These are phyloP conservation scores for Penicillium nordicum DNA, from an alignment of 2,329 filamentous ascomycete species.

Conservation along the genomic window DNA sequence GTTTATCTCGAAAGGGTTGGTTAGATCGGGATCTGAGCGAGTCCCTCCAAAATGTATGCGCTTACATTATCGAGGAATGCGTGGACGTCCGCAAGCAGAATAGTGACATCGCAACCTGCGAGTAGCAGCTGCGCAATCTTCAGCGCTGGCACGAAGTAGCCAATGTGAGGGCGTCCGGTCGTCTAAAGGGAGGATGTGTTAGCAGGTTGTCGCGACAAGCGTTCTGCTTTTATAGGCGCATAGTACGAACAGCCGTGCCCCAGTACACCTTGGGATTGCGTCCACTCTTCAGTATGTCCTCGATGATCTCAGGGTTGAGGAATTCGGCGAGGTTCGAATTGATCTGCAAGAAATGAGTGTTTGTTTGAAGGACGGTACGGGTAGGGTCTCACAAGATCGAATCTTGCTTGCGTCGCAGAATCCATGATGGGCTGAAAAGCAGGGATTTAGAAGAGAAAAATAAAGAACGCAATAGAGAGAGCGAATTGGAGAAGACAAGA, in stretches of 20 bases:
- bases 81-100: constrained; percentile 68
- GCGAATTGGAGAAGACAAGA: not conserved
- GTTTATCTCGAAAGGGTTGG: not conserved
- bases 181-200: constrained; percentile 41
- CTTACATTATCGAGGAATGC: constrained; percentile 44
- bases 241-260: constrained; percentile 35
- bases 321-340: constrained; percentile 76
- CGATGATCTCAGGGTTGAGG: constrained; percentile 62
- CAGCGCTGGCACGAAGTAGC: constrained; percentile 63
- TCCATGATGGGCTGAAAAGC: not conserved
- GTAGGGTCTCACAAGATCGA: not conserved
- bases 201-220: not conserved
- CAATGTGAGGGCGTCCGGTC: constrained; percentile 54
- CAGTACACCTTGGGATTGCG: constrained; percentile 34
- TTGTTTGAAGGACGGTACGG: not conserved
- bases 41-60: not conserved
- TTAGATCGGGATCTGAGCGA: not conserved
- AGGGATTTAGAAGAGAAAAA: not conserved
- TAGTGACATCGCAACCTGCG: constrained; percentile 76
- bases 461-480: not conserved
- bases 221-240: too few relatives aligned
- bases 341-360: constrained; percentile 47
- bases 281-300: constrained; percentile 29
- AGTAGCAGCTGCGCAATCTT: constrained; percentile 86
- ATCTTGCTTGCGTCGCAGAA: not conserved